These are phyloP conservation scores for Melastoma candidum DNA, from an alignment of 441 rosid species.

Conservation along the genomic window DNA sequence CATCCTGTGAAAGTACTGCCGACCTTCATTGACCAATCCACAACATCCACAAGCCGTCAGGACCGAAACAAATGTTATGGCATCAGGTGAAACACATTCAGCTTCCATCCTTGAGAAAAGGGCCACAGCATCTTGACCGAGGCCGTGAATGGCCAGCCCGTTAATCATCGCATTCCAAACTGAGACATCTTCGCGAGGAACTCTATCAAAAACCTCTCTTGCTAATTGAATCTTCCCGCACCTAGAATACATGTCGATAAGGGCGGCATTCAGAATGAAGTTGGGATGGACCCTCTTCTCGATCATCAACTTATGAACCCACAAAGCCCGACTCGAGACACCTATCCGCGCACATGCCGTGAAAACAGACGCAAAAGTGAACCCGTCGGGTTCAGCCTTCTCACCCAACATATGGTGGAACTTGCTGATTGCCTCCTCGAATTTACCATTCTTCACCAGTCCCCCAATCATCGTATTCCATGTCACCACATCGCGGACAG, in stretches of 20 bases:
- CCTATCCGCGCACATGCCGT: constrained; percentile 58
- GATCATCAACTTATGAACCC: constrained; percentile 55
- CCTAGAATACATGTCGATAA: constrained; percentile 66
- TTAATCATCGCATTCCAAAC: constrained; percentile 78
- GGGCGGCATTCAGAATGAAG: constrained; percentile 51
- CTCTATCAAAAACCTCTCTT: constrained; percentile 39
- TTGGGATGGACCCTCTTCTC: constrained; percentile 35
- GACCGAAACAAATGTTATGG: constrained; percentile 45
- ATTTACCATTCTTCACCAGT: constrained; percentile 31
- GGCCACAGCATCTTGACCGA: constrained; percentile 41
- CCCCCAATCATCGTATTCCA: constrained; percentile 61
- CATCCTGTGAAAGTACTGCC: constrained; percentile 36
- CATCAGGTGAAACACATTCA: constrained; percentile 38
- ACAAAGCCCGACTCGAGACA: constrained; percentile 35
- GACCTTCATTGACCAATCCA: constrained; percentile 45
- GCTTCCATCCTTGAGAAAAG: constrained; percentile 47
- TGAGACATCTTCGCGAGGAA: constrained; percentile 35
- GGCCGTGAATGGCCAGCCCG: constrained; percentile 66
- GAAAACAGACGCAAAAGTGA: constrained; percentile 38
- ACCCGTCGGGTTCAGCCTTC: constrained; percentile 32
- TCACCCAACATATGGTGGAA: constrained; percentile 33
- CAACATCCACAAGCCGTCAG: constrained; percentile 51
- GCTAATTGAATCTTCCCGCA: constrained; percentile 61
- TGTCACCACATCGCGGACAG: constrained; percentile 31
- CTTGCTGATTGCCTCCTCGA: constrained; percentile 30